These are phyloP conservation scores for Solanum gracilifrons DNA, from an alignment of 257 asterid genomes.

Conservation along the genomic window DNA sequence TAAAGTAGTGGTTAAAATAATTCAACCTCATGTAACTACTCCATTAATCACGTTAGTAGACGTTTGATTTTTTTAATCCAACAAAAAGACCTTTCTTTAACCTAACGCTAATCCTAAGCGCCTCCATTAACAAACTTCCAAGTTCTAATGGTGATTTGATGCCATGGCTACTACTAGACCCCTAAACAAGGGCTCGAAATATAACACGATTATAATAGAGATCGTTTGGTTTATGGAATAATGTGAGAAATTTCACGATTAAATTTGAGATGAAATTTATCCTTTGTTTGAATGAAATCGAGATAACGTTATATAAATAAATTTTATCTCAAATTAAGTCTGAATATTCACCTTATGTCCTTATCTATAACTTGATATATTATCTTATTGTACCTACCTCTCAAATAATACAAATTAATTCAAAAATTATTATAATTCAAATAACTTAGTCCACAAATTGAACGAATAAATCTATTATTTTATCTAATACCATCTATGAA, in stretches of 20 bases:
- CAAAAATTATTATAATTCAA: too few species aligned
- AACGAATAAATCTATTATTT: neutral
- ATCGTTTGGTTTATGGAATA: rapidly evolving
- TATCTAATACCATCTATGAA: neutral
- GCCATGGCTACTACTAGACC: neutral
- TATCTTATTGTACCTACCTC: neutral
- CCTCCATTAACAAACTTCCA: neutral
- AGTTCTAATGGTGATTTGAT: neutral
- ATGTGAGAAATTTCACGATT: neutral
- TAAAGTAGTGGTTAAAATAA: neutral
- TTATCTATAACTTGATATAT: too few species aligned
- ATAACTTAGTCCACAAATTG: neutral
- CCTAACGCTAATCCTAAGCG: neutral
- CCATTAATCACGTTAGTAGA: neutral
- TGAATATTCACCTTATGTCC: neutral
- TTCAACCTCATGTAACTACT: neutral
- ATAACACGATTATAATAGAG: neutral
- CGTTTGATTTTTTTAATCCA: neutral
- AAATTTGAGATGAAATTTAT: neutral
- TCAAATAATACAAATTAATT: neutral
- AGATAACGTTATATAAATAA: too few species aligned
- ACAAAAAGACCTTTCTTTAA: neutral
- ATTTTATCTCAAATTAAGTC: too few species aligned
- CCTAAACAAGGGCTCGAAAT: neutral
- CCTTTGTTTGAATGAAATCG: rapidly evolving